These are phyloP conservation scores for Fusarium tupiense DNA, from an alignment of 2,329 filamentous ascomycete species.

Conservation along the genomic window DNA sequence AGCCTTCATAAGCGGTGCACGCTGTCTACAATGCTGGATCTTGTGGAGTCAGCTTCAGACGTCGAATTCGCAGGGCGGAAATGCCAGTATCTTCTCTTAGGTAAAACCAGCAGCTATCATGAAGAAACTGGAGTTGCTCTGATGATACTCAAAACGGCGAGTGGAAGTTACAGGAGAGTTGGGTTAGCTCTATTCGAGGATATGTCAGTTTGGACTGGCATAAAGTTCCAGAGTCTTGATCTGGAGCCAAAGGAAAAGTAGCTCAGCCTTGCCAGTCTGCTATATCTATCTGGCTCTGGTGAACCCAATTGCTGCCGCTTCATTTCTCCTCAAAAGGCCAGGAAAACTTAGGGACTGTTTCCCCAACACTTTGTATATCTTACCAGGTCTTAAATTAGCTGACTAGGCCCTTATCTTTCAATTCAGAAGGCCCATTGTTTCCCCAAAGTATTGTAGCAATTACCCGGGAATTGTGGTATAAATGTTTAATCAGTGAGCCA, in stretches of 20 bases:
- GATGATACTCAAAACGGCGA: rapidly evolving
- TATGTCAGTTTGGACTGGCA: rapidly evolving
- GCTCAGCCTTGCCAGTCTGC: rapidly evolving
- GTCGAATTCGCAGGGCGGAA: rapidly evolving
- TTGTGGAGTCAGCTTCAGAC: rapidly evolving
- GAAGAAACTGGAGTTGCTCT: rapidly evolving
- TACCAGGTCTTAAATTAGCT: no score
- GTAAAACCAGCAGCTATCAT: rapidly evolving
- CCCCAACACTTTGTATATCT: no score
- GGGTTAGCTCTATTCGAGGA: rapidly evolving
- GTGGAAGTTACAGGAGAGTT: neutral
- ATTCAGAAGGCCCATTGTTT: no score
- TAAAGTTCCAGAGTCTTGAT: neutral
- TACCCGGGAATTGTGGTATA: no score
- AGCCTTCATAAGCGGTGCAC: rapidly evolving
- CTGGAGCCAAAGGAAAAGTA: neutral
- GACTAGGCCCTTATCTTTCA: no score
- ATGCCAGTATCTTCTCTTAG: neutral
- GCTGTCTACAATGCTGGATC: neutral
- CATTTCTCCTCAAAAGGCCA: neutral
- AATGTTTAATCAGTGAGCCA: no score
- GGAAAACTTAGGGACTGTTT: no score
- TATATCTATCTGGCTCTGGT: rapidly evolving
- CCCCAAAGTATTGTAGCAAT: no score
- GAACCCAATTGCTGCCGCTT: rapidly evolving